A percentile compares a stretch with the other conserved stretches of the same genome.
These are phyloP conservation scores for Phytophthora hibernalis DNA, from an alignment of 352 stramenopile species.

Conservation along the genomic window DNA sequence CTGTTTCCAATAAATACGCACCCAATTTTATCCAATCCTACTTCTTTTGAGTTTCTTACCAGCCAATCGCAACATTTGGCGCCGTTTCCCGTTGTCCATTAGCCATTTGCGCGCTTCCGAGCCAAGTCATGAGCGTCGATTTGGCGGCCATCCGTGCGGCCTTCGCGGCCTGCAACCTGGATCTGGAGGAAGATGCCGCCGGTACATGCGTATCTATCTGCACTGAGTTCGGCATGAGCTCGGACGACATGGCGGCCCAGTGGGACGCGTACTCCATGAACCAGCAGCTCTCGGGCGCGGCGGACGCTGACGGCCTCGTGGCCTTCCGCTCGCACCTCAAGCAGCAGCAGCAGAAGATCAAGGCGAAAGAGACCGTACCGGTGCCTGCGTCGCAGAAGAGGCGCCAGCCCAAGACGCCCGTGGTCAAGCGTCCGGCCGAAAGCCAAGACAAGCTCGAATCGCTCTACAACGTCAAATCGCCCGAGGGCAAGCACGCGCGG, in stretches of 20 bases:
- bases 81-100: slow-evolving; percentile 34
- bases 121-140: slow-evolving; percentile 59
- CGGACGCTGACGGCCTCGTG: slow-evolving; percentile 62
- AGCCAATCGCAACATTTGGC: slow-evolving; percentile 50
- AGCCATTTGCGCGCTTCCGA: slow-evolving; percentile 18
- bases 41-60: slow-evolving; percentile 5
- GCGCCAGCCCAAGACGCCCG: slow-evolving; percentile 61
- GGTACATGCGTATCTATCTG: slow-evolving; percentile 74
- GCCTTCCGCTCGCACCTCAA: slow-evolving; percentile 77
- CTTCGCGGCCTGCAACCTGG: slow-evolving; percentile 78
- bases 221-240: slow-evolving; percentile 78
- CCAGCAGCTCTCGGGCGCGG: slow-evolving; percentile 67
- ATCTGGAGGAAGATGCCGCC: slow-evolving; percentile 75
- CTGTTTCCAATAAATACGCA: background rate
- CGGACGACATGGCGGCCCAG: slow-evolving; percentile 77
- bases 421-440: slow-evolving; percentile 75
- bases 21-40: slow-evolving; percentile 21
- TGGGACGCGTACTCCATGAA: slow-evolving; percentile 92
- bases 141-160: slow-evolving; percentile 65
- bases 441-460: slow-evolving; percentile 67
- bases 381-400: slow-evolving; percentile 48
- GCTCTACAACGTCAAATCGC: slow-evolving; percentile 80
- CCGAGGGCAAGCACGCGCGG: slow-evolving; percentile 69
- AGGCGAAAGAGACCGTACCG: slow-evolving; percentile 42
- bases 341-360: slow-evolving; percentile 44